phyloP scores from a whole-genome alignment of 2,329 filamentous ascomycete species.

The Coleophoma crateriformis region DNA sequence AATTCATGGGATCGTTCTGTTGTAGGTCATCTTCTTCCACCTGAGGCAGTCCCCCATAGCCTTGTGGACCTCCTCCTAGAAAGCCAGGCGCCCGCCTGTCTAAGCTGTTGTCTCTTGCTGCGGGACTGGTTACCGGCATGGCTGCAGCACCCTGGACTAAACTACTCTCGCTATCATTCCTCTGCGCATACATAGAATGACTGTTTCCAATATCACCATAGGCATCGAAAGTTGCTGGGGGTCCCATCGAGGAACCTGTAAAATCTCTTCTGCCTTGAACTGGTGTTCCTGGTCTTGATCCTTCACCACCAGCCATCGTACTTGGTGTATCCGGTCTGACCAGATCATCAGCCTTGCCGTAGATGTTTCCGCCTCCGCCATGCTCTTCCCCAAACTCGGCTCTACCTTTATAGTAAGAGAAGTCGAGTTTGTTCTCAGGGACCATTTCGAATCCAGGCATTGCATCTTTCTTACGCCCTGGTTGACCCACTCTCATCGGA shows the following conservation, averaged over 20 bases:
- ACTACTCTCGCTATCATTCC: conserved; percentile 46
- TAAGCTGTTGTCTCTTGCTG: conserved; percentile 27
- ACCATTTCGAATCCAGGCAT: conserved; percentile 85
- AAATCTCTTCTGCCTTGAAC: conserved; percentile 10
- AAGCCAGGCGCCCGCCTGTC: conserved; percentile 43
- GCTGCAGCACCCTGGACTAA: conserved; percentile 47
- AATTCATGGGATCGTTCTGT: conserved; percentile 18
- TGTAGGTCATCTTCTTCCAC: conserved; percentile 33
- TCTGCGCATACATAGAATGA: conserved; percentile 38
- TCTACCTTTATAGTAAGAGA: conserved; percentile 84
- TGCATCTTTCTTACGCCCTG: conserved; percentile 29
- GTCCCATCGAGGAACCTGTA: conserved; percentile 1
- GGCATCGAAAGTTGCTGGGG: conserved; percentile 17
- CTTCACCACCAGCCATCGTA: conserved; percentile 8
- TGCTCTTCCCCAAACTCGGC: conserved; percentile 83
- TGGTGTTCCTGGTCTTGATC: conserved; percentile 22
- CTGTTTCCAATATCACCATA: conserved; percentile 14
- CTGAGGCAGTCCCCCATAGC: conserved; percentile 55
- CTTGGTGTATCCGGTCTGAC: conserved; percentile 28
- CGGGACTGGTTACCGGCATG: conserved; percentile 38
- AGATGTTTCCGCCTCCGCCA: conserved; percentile 65
- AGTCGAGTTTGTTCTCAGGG: conserved; percentile 81
- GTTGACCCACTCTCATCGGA: conserved; percentile 55
- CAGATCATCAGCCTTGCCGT: conserved; percentile 53
- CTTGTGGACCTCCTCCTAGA: conserved; percentile 50